Evolutionary conservation across 768 basidiomycete genomes (phyloP).

Genomic region (Amanita thiersii): DNA sequence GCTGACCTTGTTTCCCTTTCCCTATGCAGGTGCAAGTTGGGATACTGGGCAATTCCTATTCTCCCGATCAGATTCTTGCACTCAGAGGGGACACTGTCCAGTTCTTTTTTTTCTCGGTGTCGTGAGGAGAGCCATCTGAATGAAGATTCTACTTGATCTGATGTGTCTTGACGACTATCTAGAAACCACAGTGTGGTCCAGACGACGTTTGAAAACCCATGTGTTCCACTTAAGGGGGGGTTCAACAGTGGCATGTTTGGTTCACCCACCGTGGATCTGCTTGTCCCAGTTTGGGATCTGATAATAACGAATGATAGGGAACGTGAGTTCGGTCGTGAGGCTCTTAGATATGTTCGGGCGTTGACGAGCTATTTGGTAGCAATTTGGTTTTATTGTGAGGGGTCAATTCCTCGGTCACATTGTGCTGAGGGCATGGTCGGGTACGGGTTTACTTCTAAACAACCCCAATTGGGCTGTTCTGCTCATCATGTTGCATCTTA

Average conservation of each 20-base stretch:
- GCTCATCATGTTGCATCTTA: not conserved
- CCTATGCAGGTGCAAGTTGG: conserved; percentile 35
- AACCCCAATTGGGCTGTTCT: not conserved
- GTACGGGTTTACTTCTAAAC: conserved; percentile 15
- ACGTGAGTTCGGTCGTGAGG: conserved; percentile 14
- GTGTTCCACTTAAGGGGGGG: conserved; percentile 27
- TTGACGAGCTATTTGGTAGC: conserved; percentile 10
- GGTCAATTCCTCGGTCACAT: conserved; percentile 23
- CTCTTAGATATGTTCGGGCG: conserved; percentile 1
- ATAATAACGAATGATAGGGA: conserved; percentile 22
- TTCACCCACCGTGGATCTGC: conserved; percentile 8
- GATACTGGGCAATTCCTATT: conserved; percentile 29
- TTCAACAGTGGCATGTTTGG: conserved; percentile 29
- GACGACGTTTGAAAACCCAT: conserved; percentile 26
- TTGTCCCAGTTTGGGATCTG: conserved; percentile 24
- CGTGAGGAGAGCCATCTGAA: conserved; percentile 18
- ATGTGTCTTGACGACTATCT: not conserved
- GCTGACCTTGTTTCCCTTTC: no score
- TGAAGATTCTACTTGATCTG: not conserved
- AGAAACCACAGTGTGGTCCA: conserved; percentile 35
- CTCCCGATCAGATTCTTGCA: conserved; percentile 24
- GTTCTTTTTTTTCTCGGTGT: conserved; percentile 32
- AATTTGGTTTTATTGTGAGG: conserved; percentile 31
- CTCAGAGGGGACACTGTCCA: conserved; percentile 23
- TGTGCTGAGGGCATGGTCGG: conserved; percentile 33